A percentile compares a stretch with the other conserved stretches of the same genome.
These are phyloP conservation scores for Liquidambar formosana DNA, from an alignment of 164 flowering plant genomes.

Conservation along the genomic window DNA sequence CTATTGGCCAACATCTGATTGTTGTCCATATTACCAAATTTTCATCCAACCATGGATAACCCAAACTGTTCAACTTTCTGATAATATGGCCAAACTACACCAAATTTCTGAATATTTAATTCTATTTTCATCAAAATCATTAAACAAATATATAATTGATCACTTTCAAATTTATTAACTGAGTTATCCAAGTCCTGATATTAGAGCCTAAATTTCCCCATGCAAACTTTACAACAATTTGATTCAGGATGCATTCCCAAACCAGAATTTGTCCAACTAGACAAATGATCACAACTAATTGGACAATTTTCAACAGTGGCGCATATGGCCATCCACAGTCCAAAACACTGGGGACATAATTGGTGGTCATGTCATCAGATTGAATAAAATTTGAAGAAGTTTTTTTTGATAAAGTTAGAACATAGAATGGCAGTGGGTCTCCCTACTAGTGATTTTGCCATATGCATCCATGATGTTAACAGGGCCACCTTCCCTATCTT, in stretches of 20 bases:
- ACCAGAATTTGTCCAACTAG: neutral
- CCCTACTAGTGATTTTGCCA: neutral
- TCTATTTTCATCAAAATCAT: too few relatives aligned
- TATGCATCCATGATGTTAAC: neutral
- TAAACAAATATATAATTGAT: too few relatives aligned
- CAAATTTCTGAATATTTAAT: too few relatives aligned
- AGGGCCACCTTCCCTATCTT: neutral
- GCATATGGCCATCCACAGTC: too few relatives aligned
- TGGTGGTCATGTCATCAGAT: neutral
- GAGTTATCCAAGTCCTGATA: neutral
- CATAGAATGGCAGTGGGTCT: neutral
- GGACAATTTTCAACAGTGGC: too few relatives aligned
- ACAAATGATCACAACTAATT: too few relatives aligned
- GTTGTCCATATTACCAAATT: too few relatives aligned
- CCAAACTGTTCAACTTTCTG: too few relatives aligned
- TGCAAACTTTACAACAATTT: neutral
- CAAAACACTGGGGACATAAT: too few relatives aligned
- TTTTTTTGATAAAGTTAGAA: neutral
- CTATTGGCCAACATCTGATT: too few relatives aligned
- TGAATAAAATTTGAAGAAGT: neutral
- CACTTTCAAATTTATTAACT: neutral
- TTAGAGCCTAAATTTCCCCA: neutral
- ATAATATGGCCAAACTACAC: too few relatives aligned
- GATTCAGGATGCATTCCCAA: neutral
- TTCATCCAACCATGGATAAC: too few relatives aligned